These are phyloP conservation scores for Madurella fahalii DNA, from an alignment of 2,329 filamentous ascomycete genomes.

Conservation along the genomic window DNA sequence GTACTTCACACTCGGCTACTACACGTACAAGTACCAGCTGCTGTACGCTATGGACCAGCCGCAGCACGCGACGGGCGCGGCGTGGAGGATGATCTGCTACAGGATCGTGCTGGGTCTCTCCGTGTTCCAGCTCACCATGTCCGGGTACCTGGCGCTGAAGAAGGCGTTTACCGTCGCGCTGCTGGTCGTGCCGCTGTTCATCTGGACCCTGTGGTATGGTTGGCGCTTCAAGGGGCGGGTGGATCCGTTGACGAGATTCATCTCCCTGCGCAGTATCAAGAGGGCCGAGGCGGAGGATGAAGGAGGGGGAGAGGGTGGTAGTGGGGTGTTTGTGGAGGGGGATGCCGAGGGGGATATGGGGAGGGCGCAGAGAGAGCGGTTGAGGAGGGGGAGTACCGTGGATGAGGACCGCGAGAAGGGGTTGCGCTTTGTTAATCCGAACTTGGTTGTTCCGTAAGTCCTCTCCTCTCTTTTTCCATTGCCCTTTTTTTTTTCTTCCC, in stretches of 20 bases:
- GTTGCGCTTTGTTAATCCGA: slow-evolving; percentile 71
- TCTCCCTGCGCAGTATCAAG: slow-evolving; percentile 81
- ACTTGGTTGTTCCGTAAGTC: slow-evolving; percentile 59
- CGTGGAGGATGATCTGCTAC: slow-evolving; percentile 96
- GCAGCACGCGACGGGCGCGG: slow-evolving; percentile 85
- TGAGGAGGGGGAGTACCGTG: slow-evolving; percentile 58
- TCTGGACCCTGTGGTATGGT: slow-evolving; percentile 83
- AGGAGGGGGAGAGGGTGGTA: slow-evolving; percentile 17
- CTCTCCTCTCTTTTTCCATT: background rate
- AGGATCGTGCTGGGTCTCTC: slow-evolving; percentile 81
- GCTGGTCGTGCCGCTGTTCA: slow-evolving; percentile 70
- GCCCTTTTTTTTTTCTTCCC: background rate
- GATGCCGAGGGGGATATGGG: slow-evolving; percentile 34
- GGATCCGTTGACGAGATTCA: slow-evolving; percentile 85
- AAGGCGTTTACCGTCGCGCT: slow-evolving; percentile 68
- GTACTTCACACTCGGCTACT: slow-evolving; percentile 80
- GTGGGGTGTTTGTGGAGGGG: slow-evolving; percentile 39
- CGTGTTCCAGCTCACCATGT: slow-evolving; percentile 88
- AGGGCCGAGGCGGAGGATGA: slow-evolving; percentile 52
- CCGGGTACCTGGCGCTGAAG: slow-evolving; percentile 74
- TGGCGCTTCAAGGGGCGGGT: slow-evolving; percentile 78
- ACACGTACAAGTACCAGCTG: slow-evolving; percentile 95
- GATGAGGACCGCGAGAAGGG: slow-evolving; percentile 71
- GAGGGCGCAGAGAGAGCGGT: slow-evolving; percentile 39
- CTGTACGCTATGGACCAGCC: slow-evolving; percentile 98